Base-by-base conservation (phyloP, 2,329 filamentous ascomycete species). In the Curvularia sp. region DNA sequence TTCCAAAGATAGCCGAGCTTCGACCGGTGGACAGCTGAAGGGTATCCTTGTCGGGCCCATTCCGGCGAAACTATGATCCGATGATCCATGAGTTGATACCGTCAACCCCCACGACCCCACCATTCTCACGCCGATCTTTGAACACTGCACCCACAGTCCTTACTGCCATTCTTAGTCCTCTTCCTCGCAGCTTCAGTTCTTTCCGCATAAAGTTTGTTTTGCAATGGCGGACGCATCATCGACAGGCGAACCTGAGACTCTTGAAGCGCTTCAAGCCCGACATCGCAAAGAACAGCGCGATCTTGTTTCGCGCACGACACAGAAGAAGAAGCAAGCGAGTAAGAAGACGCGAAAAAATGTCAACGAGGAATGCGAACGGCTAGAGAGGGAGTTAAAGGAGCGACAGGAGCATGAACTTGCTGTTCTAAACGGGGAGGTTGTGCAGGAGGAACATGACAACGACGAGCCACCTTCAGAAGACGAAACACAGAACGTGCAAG, bases 241-340 rank as follows among this genome's bases (percentile, higher is more conserved):
- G 3, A 9, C 47, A 12, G 23, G 49, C 1, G 45, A 49, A 25
- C 41, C 38, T n/a, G 70, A 73, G 53, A 67, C 66, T 21, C 86
- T 95, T 78, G 93, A 97, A 59, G 88, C 91, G 61, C 80, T 95
- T 55, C 88, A 92, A 69, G 81, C 87, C 36, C 89, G 89, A 46
- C 95, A 99, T 76, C 88, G 92, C 70, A 95, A 92, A 78, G 94
- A 99, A 79, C 88, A 90, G 76, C 89, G 88, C 68, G 94, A 98
- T 60, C 84, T 99, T 25, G 91, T 96, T 76, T 85, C 87, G 49
- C 88, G 89, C 59, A 88, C 96, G 72, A 97, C 92, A 5, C 93
- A 90, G 79, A 98, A 97, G 84, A 99, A 97, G 83, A 98, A 97
- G 82, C 89, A 91, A 67, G 93, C 95, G 15, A 96, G 90, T 46